These are phyloP conservation scores for Phytophthora tentaculata DNA, from an alignment of 352 stramenopile genomes.

Conservation along the genomic window DNA sequence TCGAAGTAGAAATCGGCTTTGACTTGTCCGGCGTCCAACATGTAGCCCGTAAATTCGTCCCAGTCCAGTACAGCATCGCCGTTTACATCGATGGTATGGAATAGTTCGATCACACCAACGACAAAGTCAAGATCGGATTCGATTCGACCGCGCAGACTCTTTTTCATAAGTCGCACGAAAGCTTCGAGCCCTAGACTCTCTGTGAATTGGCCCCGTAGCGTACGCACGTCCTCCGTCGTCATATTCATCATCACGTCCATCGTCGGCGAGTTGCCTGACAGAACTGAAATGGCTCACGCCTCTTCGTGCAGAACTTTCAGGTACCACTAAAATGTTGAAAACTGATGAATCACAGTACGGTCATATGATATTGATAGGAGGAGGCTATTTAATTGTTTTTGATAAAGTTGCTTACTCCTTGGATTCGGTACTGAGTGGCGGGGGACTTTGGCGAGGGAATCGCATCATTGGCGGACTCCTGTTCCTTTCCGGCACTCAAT, in stretches of 20 bases:
- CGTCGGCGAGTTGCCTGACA: neutral
- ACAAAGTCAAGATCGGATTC: constrained; percentile 82
- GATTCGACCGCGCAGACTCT: constrained; percentile 70
- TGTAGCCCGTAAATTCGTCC: constrained; percentile 91
- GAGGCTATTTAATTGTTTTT: neutral
- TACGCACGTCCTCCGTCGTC: constrained; percentile 77
- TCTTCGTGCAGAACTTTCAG: too few relatives aligned
- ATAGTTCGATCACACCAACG: constrained; percentile 86
- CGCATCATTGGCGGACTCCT: constrained; percentile 1
- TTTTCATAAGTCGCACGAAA: constrained; percentile 79
- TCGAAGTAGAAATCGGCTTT: constrained; percentile 63
- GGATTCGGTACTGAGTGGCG: constrained; percentile 38
- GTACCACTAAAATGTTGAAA: too few relatives aligned
- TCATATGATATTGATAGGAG: constrained; percentile 25
- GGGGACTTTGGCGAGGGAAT: constrained; percentile 37
- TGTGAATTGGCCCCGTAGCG: constrained; percentile 61
- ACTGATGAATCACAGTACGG: neutral
- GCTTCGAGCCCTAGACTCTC: constrained; percentile 58
- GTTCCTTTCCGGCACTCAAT: constrained; percentile 11
- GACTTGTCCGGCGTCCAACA: constrained; percentile 78
- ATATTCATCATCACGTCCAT: constrained; percentile 92
- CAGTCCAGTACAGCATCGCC: constrained; percentile 87
- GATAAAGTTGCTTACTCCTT: constrained; percentile 31
- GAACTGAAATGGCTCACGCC: constrained; percentile 7
- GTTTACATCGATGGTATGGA: constrained; percentile 92